Evolutionary conservation across 2,329 filamentous ascomycete species (phyloP), one percentile per base, ranked within the genome.

Genomic region (Calonectria multiphialidica): DNA sequence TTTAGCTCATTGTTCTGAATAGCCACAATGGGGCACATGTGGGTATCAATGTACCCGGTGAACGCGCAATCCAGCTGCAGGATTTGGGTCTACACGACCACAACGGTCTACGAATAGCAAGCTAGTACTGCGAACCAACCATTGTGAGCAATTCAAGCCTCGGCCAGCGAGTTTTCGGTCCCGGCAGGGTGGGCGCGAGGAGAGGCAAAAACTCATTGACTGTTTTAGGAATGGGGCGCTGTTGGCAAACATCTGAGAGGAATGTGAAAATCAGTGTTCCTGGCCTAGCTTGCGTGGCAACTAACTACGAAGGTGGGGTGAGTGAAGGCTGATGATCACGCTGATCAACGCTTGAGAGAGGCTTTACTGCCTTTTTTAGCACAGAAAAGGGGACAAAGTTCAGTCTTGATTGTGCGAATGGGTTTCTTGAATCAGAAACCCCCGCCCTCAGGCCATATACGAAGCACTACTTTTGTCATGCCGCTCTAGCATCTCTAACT

Each of bases 211-310:
- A 21, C 18, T 1, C 21, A 33, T 49, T 33, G 16, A 9, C 25
- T 18, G 47, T 62, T 30, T 68, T 28, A 25, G 45, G 28, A 21
- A 62, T n/a, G 13, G 37, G 16, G 9, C 35, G 9, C 15, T 18
- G 18, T 21, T 16, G 16, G 35, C 45, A 53, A 30, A 28, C 55
- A 61, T 30, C 35, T 50, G 25, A 30, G 12, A 68, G 44, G 35
- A 68, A 62, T 61, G 63, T 45, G 57, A 62, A 42, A 30, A n/a
- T 18, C 23, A n/a, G 40, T 62, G 57, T 62, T 44, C 57, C 57
- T 62, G 40, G 57, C 53, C n/a, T 59, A 59, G 53, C 33, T 13
- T 33, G 28, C 25, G 4, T 28, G 25, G 49, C 28, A 37, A 33
- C 25, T 30, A 59, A 37, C 53, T 59, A 37, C 35, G 18, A 16